Evolutionary conservation across 202 grass and related monocot species (phyloP).

Genomic region (Sporobolus alterniflorus): DNA sequence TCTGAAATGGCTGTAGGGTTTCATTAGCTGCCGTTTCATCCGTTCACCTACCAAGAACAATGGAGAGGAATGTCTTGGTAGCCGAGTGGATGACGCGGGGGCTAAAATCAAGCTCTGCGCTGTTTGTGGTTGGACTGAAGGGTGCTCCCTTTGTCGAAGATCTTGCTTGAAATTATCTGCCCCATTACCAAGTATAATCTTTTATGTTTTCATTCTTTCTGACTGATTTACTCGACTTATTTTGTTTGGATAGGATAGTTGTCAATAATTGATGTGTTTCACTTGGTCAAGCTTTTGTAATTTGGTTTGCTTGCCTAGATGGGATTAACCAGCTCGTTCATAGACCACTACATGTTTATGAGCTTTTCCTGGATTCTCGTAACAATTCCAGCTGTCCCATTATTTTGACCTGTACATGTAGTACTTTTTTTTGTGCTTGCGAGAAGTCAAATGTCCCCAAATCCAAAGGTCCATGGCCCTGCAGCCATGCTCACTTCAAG

Average conservation of each 20-base stretch:
- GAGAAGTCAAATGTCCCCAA: background rate
- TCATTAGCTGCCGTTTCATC: slow-evolving; percentile 98
- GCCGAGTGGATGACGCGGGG: slow-evolving; percentile 92
- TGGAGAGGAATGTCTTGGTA: slow-evolving; percentile 53
- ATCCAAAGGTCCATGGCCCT: background rate
- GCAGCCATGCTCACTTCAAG: background rate
- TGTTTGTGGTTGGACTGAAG: slow-evolving; percentile 99
- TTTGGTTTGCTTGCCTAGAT: background rate
- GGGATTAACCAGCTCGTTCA: background rate
- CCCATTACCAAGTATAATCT: background rate
- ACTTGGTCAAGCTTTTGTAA: background rate
- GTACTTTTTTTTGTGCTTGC: background rate
- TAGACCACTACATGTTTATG: background rate
- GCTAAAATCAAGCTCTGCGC: slow-evolving; percentile 71
- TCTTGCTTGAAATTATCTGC: slow-evolving; percentile 41
- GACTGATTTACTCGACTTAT: background rate
- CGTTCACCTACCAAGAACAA: slow-evolving; percentile 72
- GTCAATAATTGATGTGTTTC: no score
- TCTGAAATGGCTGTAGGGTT: slow-evolving; percentile 79
- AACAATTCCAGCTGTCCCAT: background rate
- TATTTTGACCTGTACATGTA: background rate
- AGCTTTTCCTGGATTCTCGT: background rate
- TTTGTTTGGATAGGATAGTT: no score
- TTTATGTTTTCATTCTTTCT: background rate
- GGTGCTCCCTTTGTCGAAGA: slow-evolving; percentile 77